These are phyloP conservation scores for Stephanodiscus triporus DNA, from an alignment of 108 stramenopile species.

Conservation along the genomic window DNA sequence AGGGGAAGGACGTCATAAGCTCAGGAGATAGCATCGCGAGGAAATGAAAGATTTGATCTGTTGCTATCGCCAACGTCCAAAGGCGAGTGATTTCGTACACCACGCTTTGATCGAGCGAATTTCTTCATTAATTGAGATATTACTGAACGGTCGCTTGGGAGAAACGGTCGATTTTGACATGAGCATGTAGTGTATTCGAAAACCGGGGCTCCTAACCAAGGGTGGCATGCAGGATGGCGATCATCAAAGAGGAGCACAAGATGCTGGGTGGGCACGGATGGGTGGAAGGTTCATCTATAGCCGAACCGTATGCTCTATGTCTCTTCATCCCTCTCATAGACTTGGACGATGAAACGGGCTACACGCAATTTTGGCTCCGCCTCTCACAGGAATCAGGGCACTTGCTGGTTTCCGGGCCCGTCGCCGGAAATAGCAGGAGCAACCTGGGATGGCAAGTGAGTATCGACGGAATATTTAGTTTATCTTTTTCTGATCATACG, in stretches of 20 bases:
- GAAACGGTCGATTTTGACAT: conserved; percentile 61
- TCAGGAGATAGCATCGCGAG: conserved; percentile 67
- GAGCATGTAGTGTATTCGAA: conserved; percentile 64
- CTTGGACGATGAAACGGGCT: conserved; percentile 56
- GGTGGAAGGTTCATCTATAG: conserved; percentile 46
- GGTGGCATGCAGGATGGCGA: conserved; percentile 73
- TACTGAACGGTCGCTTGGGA: conserved; percentile 21
- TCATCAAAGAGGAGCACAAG: conserved; percentile 44
- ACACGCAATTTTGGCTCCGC: conserved; percentile 74
- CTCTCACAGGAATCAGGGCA: conserved; percentile 47
- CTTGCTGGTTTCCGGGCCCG: conserved; percentile 60
- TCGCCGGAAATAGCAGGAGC: conserved; percentile 51
- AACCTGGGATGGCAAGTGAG: conserved; percentile 49
- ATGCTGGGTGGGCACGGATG: conserved; percentile 46
- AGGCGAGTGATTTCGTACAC: conserved; percentile 18
- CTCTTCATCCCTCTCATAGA: conserved; percentile 70
- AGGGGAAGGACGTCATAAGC: conserved; percentile 52
- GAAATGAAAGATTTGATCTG: conserved; percentile 59
- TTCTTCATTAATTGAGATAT: conserved; percentile 7
- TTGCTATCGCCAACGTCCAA: conserved; percentile 27
- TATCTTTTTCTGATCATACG: too few species aligned
- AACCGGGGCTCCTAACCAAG: conserved; percentile 62
- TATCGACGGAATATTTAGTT: too few species aligned
- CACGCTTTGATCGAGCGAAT: conserved; percentile 20
- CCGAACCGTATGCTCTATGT: conserved; percentile 60